phyloP scores from a whole-genome alignment of 2,329 filamentous ascomycete genomes.

The Zasmidium cellare region DNA sequence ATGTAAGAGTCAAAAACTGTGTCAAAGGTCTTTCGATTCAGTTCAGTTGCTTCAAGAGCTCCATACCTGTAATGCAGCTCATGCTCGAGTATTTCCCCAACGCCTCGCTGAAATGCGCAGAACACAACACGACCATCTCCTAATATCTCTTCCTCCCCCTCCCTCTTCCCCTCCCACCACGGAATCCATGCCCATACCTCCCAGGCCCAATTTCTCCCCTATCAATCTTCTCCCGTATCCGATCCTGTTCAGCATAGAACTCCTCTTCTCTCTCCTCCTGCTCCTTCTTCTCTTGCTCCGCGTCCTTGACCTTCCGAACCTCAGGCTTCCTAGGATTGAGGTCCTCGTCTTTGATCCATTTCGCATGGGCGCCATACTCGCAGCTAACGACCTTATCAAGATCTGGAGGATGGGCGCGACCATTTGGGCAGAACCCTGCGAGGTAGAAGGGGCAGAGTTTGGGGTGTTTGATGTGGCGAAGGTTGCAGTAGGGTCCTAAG shows the following conservation, averaged over 20 bases:
- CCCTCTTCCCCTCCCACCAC: constrained; percentile 45
- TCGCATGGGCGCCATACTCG: constrained; percentile 77
- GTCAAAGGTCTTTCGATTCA: too few species aligned
- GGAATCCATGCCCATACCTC: constrained; percentile 46
- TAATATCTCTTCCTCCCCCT: constrained; percentile 18
- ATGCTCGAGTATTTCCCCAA: not conserved
- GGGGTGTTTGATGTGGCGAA: constrained; percentile 78
- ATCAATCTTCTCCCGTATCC: constrained; percentile 44
- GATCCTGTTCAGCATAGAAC: constrained; percentile 54
- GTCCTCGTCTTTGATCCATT: constrained; percentile 70
- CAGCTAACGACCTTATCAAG: constrained; percentile 55
- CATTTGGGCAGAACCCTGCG: constrained; percentile 92
- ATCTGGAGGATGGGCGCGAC: constrained; percentile 40
- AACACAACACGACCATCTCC: not conserved
- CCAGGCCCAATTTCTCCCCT: constrained; percentile 45
- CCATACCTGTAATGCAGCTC: not conserved
- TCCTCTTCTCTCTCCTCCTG: constrained; percentile 59
- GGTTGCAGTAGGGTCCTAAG: constrained; percentile 80
- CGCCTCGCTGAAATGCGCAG: constrained; percentile 12
- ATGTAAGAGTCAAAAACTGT: too few species aligned
- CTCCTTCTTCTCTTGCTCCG: constrained; percentile 66
- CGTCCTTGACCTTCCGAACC: constrained; percentile 68
- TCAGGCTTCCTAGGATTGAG: constrained; percentile 56
- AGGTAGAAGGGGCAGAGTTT: constrained; percentile 82
- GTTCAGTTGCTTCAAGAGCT: not conserved